These are phyloP conservation scores for Coprinellus micaceus DNA, from an alignment of 768 basidiomycete genomes.

Conservation along the genomic window DNA sequence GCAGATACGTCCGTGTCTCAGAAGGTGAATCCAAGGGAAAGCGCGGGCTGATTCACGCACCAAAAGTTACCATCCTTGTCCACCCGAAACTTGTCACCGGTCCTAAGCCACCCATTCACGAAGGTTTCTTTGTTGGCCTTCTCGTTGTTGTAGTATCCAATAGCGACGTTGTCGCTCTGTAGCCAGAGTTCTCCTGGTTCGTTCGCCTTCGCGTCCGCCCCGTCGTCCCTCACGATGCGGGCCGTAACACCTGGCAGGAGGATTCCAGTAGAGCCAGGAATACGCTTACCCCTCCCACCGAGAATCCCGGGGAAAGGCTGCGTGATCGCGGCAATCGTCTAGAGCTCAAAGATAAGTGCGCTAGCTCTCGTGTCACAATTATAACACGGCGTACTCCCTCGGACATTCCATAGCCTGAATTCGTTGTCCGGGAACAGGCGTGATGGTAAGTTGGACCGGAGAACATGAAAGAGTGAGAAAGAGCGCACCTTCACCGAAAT, in stretches of 20 bases:
- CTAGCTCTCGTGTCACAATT: too few species aligned
- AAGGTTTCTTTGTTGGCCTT: slow-evolving; percentile 66
- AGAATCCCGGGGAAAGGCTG: slow-evolving; percentile 46
- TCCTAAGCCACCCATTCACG: slow-evolving; percentile 67
- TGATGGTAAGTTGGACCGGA: background rate
- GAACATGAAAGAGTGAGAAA: background rate
- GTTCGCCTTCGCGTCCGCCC: slow-evolving; percentile 45
- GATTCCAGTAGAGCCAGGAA: slow-evolving; percentile 50
- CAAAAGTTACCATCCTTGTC: slow-evolving; percentile 62
- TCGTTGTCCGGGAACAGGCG: background rate
- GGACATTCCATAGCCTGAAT: slow-evolving; percentile 71
- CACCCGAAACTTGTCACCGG: slow-evolving; percentile 67
- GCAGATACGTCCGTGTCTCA: slow-evolving; percentile 4
- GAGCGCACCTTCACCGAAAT: slow-evolving; percentile 44
- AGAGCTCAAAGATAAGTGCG: too few species aligned
- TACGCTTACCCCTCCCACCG: slow-evolving; percentile 35
- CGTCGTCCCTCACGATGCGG: slow-evolving; percentile 57
- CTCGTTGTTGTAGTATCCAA: slow-evolving; percentile 74
- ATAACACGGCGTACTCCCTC: slow-evolving; percentile 47
- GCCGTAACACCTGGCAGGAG: slow-evolving; percentile 64
- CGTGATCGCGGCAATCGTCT: slow-evolving; percentile 54
- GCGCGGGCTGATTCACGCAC: slow-evolving; percentile 49
- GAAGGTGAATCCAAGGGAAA: background rate
- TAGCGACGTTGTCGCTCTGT: slow-evolving; percentile 48
- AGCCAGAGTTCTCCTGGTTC: slow-evolving; percentile 70